Base-by-base conservation (phyloP, 163 green algal species). In the Chlorella variabilis region DNA sequence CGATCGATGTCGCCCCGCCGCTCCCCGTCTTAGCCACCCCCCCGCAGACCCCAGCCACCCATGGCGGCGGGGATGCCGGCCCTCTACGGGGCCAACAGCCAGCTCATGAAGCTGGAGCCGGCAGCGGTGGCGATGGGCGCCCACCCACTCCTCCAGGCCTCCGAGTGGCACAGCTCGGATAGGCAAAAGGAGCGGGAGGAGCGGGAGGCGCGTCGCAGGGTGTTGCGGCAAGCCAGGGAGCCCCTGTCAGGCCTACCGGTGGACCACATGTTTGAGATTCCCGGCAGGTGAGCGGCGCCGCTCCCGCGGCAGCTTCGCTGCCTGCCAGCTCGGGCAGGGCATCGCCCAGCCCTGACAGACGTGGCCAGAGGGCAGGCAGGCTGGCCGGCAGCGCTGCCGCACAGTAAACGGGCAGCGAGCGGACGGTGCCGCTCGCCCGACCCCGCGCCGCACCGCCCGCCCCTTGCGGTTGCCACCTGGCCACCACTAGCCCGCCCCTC, bases 241-340 rank as follows among this genome's bases (percentile, higher is more conserved):
- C 65, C 51, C 8, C 66, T 91, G 8, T 31, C 31, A 7, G 27
- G 65, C 4, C 34, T 93, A n/a, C 88, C 89, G 4, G 59, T 73
- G 4, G 67, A 90, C 48, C 42, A 92, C 39, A 63, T 78, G 33
- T 88, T 89, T 45, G 89, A 93, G 80, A 77, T 93, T 21, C 81
- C 84, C 4, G 88, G 88, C 27, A 75, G 88, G 62, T 87, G 41
- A 34, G 82, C 7, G 9, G 7, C n/a, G n/a, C n/a, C 8, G 9
- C 51, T 25, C 45, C 11, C 11, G 45, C 45, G 45, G 45, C 45
- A n/a, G n/a, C n/a, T n/a, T n/a, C n/a, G n/a, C n/a, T n/a, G n/a
- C n/a, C n/a, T n/a, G n/a, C n/a, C n/a, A n/a, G n/a, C n/a, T n/a
- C n/a, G n/a, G n/a, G n/a, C n/a, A n/a, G n/a, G n/a, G n/a, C n/a